These are phyloP conservation scores for Byssothecium circinans DNA, from an alignment of 2,329 filamentous ascomycete species.

Conservation along the genomic window DNA sequence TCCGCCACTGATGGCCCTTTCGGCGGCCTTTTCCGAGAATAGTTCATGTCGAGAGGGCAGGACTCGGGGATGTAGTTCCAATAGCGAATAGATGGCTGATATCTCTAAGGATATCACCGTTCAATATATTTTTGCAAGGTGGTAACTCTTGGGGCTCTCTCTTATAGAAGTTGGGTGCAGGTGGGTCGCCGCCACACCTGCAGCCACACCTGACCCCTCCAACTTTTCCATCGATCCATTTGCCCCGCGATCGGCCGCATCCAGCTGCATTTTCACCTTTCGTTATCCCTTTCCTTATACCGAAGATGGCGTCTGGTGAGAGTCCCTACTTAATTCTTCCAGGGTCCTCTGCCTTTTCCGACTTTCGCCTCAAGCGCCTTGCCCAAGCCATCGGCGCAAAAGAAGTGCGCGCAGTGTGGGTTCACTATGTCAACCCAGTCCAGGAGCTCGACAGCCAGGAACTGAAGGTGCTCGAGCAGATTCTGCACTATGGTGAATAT, in stretches of 20 bases:
- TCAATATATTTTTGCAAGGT: no score
- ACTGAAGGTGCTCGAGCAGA: slow-evolving; percentile 57
- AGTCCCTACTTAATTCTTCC: slow-evolving; percentile 50
- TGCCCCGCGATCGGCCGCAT: slow-evolving; percentile 3
- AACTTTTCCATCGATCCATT: slow-evolving; percentile 3
- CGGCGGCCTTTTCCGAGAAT: not conserved
- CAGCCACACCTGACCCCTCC: slow-evolving; percentile 5
- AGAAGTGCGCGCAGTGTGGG: slow-evolving; percentile 53
- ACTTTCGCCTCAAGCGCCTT: slow-evolving; percentile 52
- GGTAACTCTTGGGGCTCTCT: no score
- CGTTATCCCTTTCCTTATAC: not conserved
- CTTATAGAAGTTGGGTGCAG: no score
- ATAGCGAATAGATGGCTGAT: no score
- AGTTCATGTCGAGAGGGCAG: no score
- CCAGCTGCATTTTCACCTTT: not conserved
- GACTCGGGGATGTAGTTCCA: no score
- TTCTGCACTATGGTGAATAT: slow-evolving; percentile 62
- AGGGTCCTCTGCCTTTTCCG: slow-evolving; percentile 58
- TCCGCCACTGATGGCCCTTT: not conserved
- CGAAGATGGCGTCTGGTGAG: slow-evolving; percentile 35
- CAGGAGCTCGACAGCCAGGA: slow-evolving; percentile 48
- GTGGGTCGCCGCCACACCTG: not conserved
- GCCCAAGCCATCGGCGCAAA: slow-evolving; percentile 50
- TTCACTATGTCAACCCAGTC: slow-evolving; percentile 53
- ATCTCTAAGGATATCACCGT: no score